Evolutionary conservation across 768 basidiomycete genomes (phyloP).

Genomic region (Lactarius sanguifluus): DNA sequence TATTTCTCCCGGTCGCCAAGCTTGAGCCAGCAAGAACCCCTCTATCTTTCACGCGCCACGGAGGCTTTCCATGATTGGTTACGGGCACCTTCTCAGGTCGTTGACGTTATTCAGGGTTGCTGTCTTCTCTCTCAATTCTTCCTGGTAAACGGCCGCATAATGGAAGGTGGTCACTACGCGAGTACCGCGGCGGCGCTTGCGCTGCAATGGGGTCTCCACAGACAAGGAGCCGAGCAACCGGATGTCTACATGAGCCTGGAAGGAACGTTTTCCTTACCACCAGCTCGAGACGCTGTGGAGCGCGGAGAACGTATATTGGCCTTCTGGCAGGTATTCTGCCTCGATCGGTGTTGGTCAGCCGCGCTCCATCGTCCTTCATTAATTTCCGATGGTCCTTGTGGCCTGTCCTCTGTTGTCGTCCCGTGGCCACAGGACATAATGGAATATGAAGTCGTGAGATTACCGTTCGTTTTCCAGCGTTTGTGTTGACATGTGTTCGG

Average conservation of each 20-base stretch:
- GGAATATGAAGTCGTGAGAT: conserved; percentile 65
- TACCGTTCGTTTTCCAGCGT: conserved; percentile 7
- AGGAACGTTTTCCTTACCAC: conserved; percentile 51
- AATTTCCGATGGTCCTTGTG: conserved; percentile 61
- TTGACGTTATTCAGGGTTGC: conserved; percentile 76
- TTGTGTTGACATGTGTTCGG: background rate
- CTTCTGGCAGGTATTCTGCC: conserved; percentile 82
- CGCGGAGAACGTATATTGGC: conserved; percentile 71
- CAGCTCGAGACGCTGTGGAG: conserved; percentile 55
- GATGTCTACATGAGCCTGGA: conserved; percentile 33
- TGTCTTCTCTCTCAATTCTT: conserved; percentile 76
- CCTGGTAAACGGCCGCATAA: conserved; percentile 67
- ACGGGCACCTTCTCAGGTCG: conserved; percentile 49
- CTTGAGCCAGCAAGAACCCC: conserved; percentile 67
- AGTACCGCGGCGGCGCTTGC: conserved; percentile 72
- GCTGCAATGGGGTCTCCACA: conserved; percentile 70
- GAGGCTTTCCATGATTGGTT: conserved; percentile 65
- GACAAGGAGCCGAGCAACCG: conserved; percentile 40
- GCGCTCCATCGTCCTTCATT: conserved; percentile 64
- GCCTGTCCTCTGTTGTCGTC: conserved; percentile 59
- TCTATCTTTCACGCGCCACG: conserved; percentile 65
- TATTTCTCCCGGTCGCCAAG: conserved; percentile 72
- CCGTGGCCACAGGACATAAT: conserved; percentile 77
- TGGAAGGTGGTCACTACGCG: conserved; percentile 79
- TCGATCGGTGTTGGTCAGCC: conserved; percentile 82